These are phyloP conservation scores for Trichoderma gracile DNA, from an alignment of 2,329 filamentous ascomycete genomes.

Conservation along the genomic window DNA sequence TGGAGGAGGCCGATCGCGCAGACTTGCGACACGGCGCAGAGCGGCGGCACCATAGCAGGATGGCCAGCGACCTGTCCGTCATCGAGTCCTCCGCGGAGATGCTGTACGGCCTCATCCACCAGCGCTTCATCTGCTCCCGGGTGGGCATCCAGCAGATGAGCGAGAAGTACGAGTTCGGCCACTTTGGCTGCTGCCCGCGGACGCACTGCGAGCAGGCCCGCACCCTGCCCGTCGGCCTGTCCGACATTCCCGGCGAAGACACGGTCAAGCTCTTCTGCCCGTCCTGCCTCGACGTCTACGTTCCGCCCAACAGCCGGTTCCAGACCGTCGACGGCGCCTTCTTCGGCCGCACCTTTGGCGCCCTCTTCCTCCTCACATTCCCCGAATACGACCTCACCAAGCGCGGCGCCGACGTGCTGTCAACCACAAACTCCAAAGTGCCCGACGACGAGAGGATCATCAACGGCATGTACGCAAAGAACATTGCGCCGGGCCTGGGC, in stretches of 20 bases:
- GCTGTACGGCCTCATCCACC: conserved; percentile 96
- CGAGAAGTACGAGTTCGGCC: conserved; percentile 95
- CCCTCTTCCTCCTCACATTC: conserved; percentile 97
- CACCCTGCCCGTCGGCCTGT: conserved; percentile 89
- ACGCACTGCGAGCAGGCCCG: conserved; percentile 89
- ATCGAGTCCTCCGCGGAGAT: conserved; percentile 98
- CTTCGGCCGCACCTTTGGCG: conserved; percentile 96
- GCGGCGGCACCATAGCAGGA: conserved; percentile 76
- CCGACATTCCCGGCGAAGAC: conserved; percentile 92
- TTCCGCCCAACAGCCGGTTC: conserved; percentile 94
- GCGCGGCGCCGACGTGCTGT: conserved; percentile 62
- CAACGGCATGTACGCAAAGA: conserved; percentile 84
- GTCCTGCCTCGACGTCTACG: conserved; percentile 94
- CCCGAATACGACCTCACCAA: conserved; percentile 89
- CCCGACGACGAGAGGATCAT: conserved; percentile 57
- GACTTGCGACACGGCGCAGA: conserved; percentile 57
- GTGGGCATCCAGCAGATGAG: conserved; percentile 98
- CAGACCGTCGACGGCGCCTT: conserved; percentile 97
- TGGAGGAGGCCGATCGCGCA: conserved; percentile 55
- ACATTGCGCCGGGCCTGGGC: conserved; percentile 86
- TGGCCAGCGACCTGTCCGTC: conserved; percentile 89
- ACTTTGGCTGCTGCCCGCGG: conserved; percentile 94
- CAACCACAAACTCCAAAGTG: conserved; percentile 38
- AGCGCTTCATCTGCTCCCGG: conserved; percentile 95
- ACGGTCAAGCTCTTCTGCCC: conserved; percentile 99